phyloP scores from a whole-genome alignment of 2,329 filamentous ascomycete genomes.

The Triangularia verruculosa region DNA sequence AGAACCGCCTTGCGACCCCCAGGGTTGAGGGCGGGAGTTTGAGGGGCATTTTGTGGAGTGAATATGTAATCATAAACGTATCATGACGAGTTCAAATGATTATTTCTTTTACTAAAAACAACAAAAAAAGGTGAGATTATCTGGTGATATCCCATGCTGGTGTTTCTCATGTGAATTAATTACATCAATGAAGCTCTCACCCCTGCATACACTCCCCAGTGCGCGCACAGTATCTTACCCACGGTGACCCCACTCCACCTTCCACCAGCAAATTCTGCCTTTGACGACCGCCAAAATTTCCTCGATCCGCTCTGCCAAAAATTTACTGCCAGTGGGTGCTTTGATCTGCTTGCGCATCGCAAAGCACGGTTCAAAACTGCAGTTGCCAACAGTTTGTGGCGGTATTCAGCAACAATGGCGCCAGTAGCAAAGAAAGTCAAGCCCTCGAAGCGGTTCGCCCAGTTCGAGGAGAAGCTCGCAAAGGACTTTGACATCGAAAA shows the following conservation, averaged over 20 bases:
- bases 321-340: background rate
- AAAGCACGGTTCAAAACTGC: constrained; percentile 24
- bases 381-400: background rate
- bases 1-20: constrained; percentile 33
- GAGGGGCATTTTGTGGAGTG: constrained; percentile 22
- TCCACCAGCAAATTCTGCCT: constrained; percentile 38
- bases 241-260: background rate
- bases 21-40: constrained; percentile 23
- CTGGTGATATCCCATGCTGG: background rate
- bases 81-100: background rate
- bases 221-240: constrained; percentile 1
- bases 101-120: background rate
- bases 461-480: constrained; percentile 58
- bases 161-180: constrained; percentile 3
- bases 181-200: background rate
- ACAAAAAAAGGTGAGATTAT: background rate
- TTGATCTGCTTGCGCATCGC: background rate
- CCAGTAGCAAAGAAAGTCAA: constrained; percentile 42
- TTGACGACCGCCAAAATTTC: constrained; percentile 51
- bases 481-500: constrained; percentile 81
- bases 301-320: constrained; percentile 14
- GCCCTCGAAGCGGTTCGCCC: constrained; percentile 58
- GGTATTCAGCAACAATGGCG: constrained; percentile 42
- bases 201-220: constrained; percentile 12
- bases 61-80: background rate